phyloP scores from a whole-genome alignment of 208 protist genomes.

The Phytomonas serpens region DNA sequence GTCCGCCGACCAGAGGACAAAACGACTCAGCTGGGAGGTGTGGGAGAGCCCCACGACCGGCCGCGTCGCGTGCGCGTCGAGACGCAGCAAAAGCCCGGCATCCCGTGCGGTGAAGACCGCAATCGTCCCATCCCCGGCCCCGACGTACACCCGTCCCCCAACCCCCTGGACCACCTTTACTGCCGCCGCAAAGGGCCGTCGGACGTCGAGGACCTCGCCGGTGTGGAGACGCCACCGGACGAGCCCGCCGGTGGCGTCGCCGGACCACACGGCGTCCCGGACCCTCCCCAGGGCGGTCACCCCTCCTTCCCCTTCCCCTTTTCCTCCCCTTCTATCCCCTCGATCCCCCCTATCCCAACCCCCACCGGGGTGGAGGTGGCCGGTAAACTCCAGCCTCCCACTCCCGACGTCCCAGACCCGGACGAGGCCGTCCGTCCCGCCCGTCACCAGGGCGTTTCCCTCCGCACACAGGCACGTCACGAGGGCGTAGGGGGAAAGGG shows the following conservation, averaged over 20 bases:
- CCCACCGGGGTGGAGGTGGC: constrained; percentile 77
- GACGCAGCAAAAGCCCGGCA: constrained; percentile 39
- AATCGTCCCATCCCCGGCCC: constrained; percentile 61
- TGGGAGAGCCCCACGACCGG: constrained; percentile 39
- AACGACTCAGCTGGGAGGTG: constrained; percentile 54
- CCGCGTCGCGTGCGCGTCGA: constrained; percentile 34
- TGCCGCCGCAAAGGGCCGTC: constrained; percentile 34
- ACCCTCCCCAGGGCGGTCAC: constrained; percentile 67
- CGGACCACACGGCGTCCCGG: constrained; percentile 73
- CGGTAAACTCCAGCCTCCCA: constrained; percentile 46
- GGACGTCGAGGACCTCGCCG: constrained; percentile 49
- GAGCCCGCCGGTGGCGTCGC: constrained; percentile 57
- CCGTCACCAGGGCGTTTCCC: constrained; percentile 71
- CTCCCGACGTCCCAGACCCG: constrained; percentile 78
- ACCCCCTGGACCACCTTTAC: constrained; percentile 47
- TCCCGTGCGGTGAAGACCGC: constrained; percentile 41
- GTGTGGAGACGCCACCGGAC: constrained; percentile 59
- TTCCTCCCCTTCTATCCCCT: too few relatives aligned
- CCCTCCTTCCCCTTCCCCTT: constrained; percentile 21
- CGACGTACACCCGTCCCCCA: constrained; percentile 63
- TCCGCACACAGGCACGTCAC: constrained; percentile 79
- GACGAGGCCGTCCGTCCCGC: constrained; percentile 68
- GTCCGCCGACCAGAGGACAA: constrained; percentile 76
- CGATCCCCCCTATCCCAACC: too few relatives aligned
- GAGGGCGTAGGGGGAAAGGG: too few relatives aligned